Evolutionary conservation across 2,329 filamentous ascomycete genomes (phyloP), one percentile per base, ranked within the genome.

Genomic region (Talaromyces sp.): DNA sequence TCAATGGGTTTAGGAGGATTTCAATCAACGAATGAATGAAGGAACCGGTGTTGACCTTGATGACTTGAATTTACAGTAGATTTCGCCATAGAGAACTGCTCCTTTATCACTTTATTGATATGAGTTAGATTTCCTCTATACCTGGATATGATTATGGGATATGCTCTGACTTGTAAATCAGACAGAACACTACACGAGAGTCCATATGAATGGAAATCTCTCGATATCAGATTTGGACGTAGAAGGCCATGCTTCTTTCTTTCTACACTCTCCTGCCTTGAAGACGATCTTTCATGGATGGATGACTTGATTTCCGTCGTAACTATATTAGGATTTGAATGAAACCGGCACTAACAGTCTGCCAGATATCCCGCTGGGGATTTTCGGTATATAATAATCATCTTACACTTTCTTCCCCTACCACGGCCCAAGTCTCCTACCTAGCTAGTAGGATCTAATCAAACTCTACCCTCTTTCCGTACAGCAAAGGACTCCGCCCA

Each of bases 401-500:
- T 24, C 31, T 37, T 56, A 56, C 50, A 56, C 37, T 24, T 37
- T 13, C 33, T 37, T 22, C 9, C n/a, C 16, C 19, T 8, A 37
- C 10, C 10, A 14, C n/a, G 10, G 11, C 1, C 13, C 31, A 1
- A 19, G 24, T 22, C n/a, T 56, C 50, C 31, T 22, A 22, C 4
- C 31, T 11, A 31, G 27, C 3, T 6, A 37, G 13, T 13, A 37
- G 33, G 19, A 37, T 59, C 58, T 45, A 54, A 47, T 59, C 54
- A 54, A 68, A 68, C 56, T 67, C 37, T 19, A 68, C 49, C 33
- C 58, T 45, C 60, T 68, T 68, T 7, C 67, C 67, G 41, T 67
- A 68, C 22, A 68, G 37, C n/a, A 67, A 50, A 27, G 75, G 72
- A 11, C 73, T 70, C 19, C 75, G 71, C 22, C 70, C 71, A 35